phyloP scores from a whole-genome alignment of 2,329 filamentous ascomycete species.

The Fusarium irregulare region DNA sequence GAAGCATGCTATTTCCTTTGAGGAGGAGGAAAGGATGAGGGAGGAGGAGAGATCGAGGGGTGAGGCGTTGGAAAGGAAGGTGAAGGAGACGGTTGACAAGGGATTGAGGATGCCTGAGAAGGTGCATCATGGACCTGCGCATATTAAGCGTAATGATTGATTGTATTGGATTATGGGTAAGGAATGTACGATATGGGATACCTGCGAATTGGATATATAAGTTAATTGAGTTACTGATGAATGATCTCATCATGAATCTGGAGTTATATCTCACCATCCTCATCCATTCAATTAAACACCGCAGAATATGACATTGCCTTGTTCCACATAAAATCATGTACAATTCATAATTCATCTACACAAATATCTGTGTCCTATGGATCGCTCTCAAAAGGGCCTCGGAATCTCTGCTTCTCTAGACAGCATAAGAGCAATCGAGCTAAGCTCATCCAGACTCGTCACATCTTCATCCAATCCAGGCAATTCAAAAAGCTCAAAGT shows the following conservation, averaged over 20 bases:
- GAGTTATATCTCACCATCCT: neutral
- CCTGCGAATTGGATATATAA: neutral
- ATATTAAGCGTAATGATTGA: conserved; percentile 16
- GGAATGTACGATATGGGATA: neutral
- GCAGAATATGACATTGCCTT: no score
- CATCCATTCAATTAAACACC: neutral
- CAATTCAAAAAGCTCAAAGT: conserved; percentile 57
- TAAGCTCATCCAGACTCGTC: conserved; percentile 33
- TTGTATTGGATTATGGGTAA: neutral
- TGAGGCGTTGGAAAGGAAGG: conserved; percentile 56
- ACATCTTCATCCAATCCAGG: conserved; percentile 23
- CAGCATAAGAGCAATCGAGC: conserved; percentile 26
- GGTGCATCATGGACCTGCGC: conserved; percentile 52
- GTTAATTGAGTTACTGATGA: no score
- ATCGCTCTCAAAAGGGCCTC: conserved; percentile 4
- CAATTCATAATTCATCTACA: neutral
- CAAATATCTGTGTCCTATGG: neutral
- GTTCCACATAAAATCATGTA: no score
- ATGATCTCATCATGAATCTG: neutral
- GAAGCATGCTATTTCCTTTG: conserved; percentile 39
- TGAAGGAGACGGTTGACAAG: conserved; percentile 60
- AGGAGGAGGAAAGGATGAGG: conserved; percentile 44
- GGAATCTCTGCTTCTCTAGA: conserved; percentile 36
- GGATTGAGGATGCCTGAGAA: conserved; percentile 60
- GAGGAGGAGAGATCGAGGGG: conserved; percentile 44